A percentile compares a stretch with the other conserved stretches of the same genome.
Evolutionary conservation across 2,329 filamentous ascomycete genomes (phyloP).

Genomic region (Camillea tinctor): DNA sequence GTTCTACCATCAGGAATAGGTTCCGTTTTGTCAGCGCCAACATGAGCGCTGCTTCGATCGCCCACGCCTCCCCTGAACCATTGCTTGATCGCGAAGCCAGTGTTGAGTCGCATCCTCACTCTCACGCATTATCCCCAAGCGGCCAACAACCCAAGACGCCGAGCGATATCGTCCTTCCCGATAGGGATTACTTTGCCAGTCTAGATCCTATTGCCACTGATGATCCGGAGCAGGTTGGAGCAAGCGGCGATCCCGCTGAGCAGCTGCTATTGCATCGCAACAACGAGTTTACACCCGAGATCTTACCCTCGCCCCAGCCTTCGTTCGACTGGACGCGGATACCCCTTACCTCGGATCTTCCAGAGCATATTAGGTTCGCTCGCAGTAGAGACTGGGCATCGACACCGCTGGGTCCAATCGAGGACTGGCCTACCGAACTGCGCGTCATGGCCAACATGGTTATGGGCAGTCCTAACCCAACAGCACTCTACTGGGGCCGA

Average conservation of each 20-base stretch:
- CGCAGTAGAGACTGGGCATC: constrained; percentile 70
- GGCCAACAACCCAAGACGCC: constrained; percentile 33
- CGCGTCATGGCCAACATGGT: constrained; percentile 78
- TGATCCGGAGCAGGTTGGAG: constrained; percentile 14
- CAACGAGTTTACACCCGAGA: constrained; percentile 22
- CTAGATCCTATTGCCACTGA: constrained; percentile 21
- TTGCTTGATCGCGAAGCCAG: constrained; percentile 36
- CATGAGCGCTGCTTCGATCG: constrained; percentile 36
- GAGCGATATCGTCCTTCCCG: constrained; percentile 30
- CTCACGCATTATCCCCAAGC: constrained; percentile 37
- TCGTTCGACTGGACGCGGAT: constrained; percentile 83
- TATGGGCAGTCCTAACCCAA: constrained; percentile 74
- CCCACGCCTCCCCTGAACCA: constrained; percentile 40
- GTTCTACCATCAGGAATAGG: constrained; percentile 65
- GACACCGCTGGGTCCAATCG: constrained; percentile 73
- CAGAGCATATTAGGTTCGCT: constrained; percentile 70
- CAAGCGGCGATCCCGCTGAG: constrained; percentile 24
- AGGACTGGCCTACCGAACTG: constrained; percentile 68
- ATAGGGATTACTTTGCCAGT: constrained; percentile 33
- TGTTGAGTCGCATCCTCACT: constrained; percentile 36
- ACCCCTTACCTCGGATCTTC: constrained; percentile 60
- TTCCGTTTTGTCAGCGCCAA: constrained; percentile 67
- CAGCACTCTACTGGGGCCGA: constrained; percentile 76
- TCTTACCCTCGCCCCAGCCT: constrained; percentile 36
- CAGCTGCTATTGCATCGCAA: constrained; percentile 17